Evolutionary conservation across 345 rosid genomes (phyloP).

Genomic region (Eucalyptus fibrosa): DNA sequence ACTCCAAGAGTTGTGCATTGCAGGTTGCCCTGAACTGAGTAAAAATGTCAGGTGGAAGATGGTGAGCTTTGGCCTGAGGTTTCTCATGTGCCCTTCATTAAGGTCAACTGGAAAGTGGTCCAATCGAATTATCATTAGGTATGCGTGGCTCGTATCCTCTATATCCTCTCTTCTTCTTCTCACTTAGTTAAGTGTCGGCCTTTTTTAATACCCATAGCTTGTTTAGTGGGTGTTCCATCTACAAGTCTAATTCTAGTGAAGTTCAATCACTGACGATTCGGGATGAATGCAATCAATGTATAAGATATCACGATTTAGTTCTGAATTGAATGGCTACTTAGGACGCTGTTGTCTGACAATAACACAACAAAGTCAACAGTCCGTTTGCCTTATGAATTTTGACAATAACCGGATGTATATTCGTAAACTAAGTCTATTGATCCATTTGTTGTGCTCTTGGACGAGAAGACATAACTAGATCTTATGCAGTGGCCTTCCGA

Average conservation of each 20-base stretch:
- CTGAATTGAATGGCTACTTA: neutral
- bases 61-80: neutral
- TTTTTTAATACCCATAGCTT: neutral
- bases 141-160: neutral
- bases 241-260: neutral
- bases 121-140: neutral
- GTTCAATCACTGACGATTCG: neutral
- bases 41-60: neutral
- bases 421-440: neutral
- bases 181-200: neutral
- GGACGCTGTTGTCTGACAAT: neutral
- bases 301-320: neutral
- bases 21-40: neutral
- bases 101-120: neutral
- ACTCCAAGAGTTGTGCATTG: neutral
- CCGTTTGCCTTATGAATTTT: neutral
- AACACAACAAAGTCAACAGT: neutral
- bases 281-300: neutral
- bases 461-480: neutral
- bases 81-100: neutral
- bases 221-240: neutral
- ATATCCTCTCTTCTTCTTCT: neutral
- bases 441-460: neutral
- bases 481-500: accelerated
- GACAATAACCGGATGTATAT: neutral